Percentiles rank a stretch among this genome's conserved stretches.
Conservation (phyloP, 73 alveolate genomes). For the Durusdinium trenchii region DNA sequence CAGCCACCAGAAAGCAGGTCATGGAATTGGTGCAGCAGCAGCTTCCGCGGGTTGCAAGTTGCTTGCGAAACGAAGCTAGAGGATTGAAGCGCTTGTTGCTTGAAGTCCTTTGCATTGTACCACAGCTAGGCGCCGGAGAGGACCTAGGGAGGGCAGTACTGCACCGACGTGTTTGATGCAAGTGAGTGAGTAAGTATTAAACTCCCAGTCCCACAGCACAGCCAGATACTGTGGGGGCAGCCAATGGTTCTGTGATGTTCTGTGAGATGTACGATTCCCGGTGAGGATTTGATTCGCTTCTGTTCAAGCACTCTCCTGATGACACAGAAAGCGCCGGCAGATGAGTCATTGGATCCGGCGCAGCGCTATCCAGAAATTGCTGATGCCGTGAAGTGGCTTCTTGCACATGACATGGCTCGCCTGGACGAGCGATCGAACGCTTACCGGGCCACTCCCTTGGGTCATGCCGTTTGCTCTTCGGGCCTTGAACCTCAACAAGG, state of each 20-base stretch:
- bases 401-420: conserved; percentile 62
- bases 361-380: conserved; percentile 48
- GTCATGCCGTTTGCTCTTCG: conserved; percentile 33
- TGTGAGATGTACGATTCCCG: no score
- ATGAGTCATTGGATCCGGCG: conserved; percentile 46
- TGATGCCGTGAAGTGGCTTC: conserved; percentile 41
- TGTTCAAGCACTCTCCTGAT: conserved; percentile 37
- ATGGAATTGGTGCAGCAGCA: conserved; percentile 51
- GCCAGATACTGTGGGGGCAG: no score
- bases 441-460: conserved; percentile 44
- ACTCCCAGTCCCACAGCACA: no score
- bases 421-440: conserved; percentile 58
- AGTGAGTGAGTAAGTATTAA: neutral
- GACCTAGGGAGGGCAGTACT: no score
- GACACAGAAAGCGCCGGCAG: conserved; percentile 22
- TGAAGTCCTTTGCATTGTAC: conserved; percentile 56
- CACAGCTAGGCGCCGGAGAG: conserved; percentile 61
- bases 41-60: conserved; percentile 28
- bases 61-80: conserved; percentile 31
- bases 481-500: conserved; percentile 59
- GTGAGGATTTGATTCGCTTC: conserved; percentile 53
- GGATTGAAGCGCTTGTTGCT: conserved; percentile 37
- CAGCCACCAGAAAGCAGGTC: neutral
- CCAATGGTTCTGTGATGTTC: no score
- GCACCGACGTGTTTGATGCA: neutral